phyloP scores from a whole-genome alignment of 768 basidiomycete species.

The Xerocomus spinulosus region DNA sequence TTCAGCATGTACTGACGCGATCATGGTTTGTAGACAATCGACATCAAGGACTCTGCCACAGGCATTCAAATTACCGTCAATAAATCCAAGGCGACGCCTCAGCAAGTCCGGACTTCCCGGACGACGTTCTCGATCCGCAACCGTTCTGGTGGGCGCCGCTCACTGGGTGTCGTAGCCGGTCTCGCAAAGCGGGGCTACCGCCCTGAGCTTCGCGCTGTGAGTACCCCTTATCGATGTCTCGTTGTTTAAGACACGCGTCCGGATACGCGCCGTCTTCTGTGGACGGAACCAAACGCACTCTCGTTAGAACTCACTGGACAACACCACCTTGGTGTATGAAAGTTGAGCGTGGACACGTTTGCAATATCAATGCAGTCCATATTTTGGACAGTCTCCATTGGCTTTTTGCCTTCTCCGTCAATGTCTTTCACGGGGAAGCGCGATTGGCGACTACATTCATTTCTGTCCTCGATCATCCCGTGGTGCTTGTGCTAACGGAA shows the following conservation, averaged over 20 bases:
- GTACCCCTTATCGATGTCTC: too few species aligned
- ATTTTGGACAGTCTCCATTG: conserved; percentile 20
- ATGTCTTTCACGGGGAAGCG: conserved; percentile 28
- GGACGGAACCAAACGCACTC: conserved; percentile 56
- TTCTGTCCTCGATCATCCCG: conserved; percentile 17
- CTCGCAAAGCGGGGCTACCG: conserved; percentile 67
- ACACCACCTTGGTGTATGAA: conserved; percentile 62
- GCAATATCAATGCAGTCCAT: conserved; percentile 53
- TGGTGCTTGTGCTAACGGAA: conserved; percentile 46
- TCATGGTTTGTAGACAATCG: conserved; percentile 51
- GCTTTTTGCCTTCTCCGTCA: conserved; percentile 27
- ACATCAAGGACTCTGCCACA: conserved; percentile 50
- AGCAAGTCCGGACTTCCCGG: conserved; percentile 44
- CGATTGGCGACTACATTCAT: conserved; percentile 22
- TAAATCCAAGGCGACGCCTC: conserved; percentile 57
- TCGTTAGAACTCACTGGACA: conserved; percentile 91
- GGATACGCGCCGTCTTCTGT: too few species aligned
- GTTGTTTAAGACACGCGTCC: too few species aligned
- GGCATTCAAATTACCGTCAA: conserved; percentile 60
- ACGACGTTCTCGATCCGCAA: conserved; percentile 55
- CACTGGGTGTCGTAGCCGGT: conserved; percentile 58
- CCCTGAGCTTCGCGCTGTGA: conserved; percentile 72
- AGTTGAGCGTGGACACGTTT: conserved; percentile 92
- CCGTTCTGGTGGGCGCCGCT: conserved; percentile 67
- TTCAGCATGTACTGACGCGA: not conserved